These are phyloP conservation scores for Talaromyces sp. DNA, from an alignment of 2,329 filamentous ascomycete species.

Conservation along the genomic window DNA sequence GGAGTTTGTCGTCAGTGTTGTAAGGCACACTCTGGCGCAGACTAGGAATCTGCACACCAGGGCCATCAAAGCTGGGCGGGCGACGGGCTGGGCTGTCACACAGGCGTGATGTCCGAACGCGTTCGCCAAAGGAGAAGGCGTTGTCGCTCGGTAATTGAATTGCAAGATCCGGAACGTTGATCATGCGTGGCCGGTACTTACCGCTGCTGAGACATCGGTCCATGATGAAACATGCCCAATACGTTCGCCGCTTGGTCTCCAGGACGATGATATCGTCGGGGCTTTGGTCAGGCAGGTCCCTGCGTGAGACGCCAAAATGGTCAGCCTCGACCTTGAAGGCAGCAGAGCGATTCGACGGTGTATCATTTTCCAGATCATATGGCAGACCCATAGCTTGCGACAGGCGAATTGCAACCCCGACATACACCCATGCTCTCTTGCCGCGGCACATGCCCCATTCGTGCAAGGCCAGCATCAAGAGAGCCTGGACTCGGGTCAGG, in stretches of 20 bases:
- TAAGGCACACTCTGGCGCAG: constrained; percentile 36
- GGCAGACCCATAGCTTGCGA: constrained; percentile 43
- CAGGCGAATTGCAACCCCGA: constrained; percentile 42
- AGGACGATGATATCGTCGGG: constrained; percentile 48
- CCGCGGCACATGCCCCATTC: constrained; percentile 55
- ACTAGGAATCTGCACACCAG: constrained; percentile 36
- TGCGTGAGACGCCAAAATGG: constrained; percentile 28
- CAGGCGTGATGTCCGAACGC: constrained; percentile 48
- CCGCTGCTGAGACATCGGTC: constrained; percentile 45
- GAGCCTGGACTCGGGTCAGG: constrained; percentile 49
- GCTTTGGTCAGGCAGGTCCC: constrained; percentile 31
- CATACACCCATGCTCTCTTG: constrained; percentile 48
- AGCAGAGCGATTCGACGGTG: constrained; percentile 30
- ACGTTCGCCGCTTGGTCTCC: constrained; percentile 47
- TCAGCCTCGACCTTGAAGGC: constrained; percentile 33
- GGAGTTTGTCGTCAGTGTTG: constrained; percentile 34
- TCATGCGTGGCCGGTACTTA: constrained; percentile 50
- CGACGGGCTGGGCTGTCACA: constrained; percentile 38
- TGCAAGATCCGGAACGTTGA: constrained; percentile 46
- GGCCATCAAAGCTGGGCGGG: constrained; percentile 34
- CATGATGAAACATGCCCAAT: constrained; percentile 52
- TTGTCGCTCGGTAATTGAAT: constrained; percentile 30
- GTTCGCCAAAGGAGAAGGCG: constrained; percentile 52
- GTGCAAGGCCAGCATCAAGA: constrained; percentile 53
- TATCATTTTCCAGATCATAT: constrained; percentile 44